Base-by-base conservation (phyloP, 2,329 filamentous ascomycete genomes). In the Pseudogymnoascus verrucosus region DNA sequence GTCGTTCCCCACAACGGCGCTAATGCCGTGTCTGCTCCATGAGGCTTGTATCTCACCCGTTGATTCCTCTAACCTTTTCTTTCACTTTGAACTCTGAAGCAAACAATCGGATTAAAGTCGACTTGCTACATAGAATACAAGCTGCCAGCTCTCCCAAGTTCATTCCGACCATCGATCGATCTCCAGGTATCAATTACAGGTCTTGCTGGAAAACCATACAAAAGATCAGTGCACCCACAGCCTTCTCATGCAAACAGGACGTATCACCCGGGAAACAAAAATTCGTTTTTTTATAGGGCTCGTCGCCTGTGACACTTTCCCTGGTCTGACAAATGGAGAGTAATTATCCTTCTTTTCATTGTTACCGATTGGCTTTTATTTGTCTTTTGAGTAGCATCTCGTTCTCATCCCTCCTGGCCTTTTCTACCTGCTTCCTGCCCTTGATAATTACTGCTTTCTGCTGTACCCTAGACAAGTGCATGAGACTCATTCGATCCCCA, bases 401-500 rank as follows among this genome's bases (percentile, higher is more conserved):
- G 36, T 37, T 37, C 36, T 37, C 36, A 37, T 37, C 36, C 36
- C 36, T 37, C 36, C 36, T 37, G 12, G 36, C 36, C 21, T 59
- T 19, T 59, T 59, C 51, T 59, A 59, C 51, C 21, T 59, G 23
- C 21, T 59, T 59, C 34, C 51, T 59, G 21, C 51, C 34, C 21
- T 34, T 59, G 26, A 34, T 28, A 59, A 59, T 59, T 34, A 59
- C 14, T 23, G 51, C 51, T 59, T 34, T 26, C 51, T 59, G 51
- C 21, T 59, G 51, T 59, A 34, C 12, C 51, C 23, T 34, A 10
- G 51, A 59, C 51, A 59, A 59, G 51, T 59, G 51, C 51, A 59
- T 59, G 51, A 59, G 51, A 59, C 51, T 59, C 34, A 26, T 59
- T 34, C 51, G 51, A 23, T 59, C 51, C 34, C 21, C 51, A 59